These are phyloP conservation scores for Aureobasidium melanogenum DNA, from an alignment of 2,329 filamentous ascomycete genomes.

Conservation along the genomic window DNA sequence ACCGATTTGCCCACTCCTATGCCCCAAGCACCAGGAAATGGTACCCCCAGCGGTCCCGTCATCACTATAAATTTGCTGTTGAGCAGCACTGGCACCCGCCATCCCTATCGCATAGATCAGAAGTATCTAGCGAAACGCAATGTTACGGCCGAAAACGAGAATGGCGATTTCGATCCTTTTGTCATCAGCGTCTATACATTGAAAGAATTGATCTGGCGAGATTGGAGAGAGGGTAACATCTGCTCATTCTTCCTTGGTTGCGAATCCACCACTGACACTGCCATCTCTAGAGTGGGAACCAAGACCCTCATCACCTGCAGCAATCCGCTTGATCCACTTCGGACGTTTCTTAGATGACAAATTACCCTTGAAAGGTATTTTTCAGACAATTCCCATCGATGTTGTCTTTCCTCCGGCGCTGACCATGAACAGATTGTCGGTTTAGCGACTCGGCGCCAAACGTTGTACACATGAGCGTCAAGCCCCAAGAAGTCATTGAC, in stretches of 20 bases:
- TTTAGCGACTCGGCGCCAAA: constrained; percentile 68
- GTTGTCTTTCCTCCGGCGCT: not conserved
- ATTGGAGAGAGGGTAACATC: constrained; percentile 67
- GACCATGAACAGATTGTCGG: constrained; percentile 56
- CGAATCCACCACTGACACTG: not conserved
- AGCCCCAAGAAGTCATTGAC: constrained; percentile 73
- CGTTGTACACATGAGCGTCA: constrained; percentile 90
- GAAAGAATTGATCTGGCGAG: constrained; percentile 85
- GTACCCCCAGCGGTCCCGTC: constrained; percentile 33
- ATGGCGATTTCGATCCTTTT: constrained; percentile 63
- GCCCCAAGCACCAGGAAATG: constrained; percentile 19
- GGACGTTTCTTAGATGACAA: constrained; percentile 88
- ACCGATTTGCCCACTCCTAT: constrained; percentile 34
- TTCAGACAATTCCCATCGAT: too few species aligned
- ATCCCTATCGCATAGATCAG: constrained; percentile 84
- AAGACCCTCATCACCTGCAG: constrained; percentile 75
- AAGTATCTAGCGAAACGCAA: constrained; percentile 75
- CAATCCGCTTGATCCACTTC: constrained; percentile 85
- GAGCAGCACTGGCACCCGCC: constrained; percentile 63
- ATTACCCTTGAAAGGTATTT: constrained; percentile 66
- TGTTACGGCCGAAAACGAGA: constrained; percentile 62
- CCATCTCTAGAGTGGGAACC: constrained; percentile 63
- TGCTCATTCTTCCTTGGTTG: not conserved
- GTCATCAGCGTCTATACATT: constrained; percentile 88
- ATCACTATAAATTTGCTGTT: constrained; percentile 77